phyloP scores from a whole-genome alignment of 2,329 filamentous ascomycete genomes.

The Paramyrothecium roridum region DNA sequence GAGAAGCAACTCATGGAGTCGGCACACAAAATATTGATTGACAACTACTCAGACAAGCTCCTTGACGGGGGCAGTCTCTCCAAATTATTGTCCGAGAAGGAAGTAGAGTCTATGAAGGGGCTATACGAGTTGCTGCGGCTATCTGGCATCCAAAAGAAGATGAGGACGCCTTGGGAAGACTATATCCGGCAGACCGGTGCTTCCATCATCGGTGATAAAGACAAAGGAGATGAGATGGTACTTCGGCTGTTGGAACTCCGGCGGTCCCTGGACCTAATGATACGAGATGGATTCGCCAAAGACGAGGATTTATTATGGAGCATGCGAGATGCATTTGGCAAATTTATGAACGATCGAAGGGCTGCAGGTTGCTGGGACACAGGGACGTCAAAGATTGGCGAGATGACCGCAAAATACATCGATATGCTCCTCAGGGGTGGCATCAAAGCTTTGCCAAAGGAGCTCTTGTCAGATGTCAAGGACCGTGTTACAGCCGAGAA shows the following conservation, averaged over 20 bases:
- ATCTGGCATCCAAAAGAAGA: conserved; percentile 63
- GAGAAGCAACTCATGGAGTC: conserved; percentile 71
- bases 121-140: conserved; percentile 77
- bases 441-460: conserved; percentile 74
- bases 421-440: conserved; percentile 86
- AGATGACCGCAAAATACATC: conserved; percentile 98
- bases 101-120: conserved; percentile 67
- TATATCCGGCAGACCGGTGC: conserved; percentile 78
- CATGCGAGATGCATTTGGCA: conserved; percentile 80
- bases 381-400: conserved; percentile 88
- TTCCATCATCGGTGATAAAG: conserved; percentile 75
- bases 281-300: conserved; percentile 71
- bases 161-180: conserved; percentile 71
- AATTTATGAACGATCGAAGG: conserved; percentile 89
- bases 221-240: conserved; percentile 82
- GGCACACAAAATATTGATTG: conserved; percentile 71
- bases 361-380: conserved; percentile 70
- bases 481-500: conserved; percentile 57
- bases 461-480: conserved; percentile 60
- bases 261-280: conserved; percentile 71
- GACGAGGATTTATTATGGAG: conserved; percentile 75
- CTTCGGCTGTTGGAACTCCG: conserved; percentile 78
- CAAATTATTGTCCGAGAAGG: conserved; percentile 68
- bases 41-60: conserved; percentile 62
- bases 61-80: conserved; percentile 65